Percentiles rank a stretch among this genome's conserved stretches.
Evolutionary conservation across 1,284 basidiomycete species (phyloP).

Genomic region (Moesziomyces parantarcticus): DNA sequence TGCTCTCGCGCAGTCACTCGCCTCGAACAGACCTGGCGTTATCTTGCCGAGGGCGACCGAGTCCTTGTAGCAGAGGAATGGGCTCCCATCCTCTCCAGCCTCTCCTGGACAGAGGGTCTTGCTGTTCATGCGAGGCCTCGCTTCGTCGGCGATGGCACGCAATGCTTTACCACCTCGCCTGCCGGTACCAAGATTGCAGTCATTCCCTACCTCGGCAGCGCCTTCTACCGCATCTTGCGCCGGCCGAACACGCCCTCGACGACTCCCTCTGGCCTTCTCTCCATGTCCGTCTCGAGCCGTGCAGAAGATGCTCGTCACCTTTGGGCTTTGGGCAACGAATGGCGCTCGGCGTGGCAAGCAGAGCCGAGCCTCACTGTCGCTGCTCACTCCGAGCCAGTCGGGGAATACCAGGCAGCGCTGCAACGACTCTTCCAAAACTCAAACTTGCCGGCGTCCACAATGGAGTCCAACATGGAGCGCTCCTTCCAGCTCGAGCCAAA

Average conservation of each 20-base stretch:
- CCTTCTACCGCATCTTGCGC: slow-evolving; percentile 25
- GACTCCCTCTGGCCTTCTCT: background rate
- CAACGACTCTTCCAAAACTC: slow-evolving; percentile 43
- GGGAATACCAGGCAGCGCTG: slow-evolving; percentile 45
- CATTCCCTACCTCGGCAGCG: slow-evolving; percentile 54
- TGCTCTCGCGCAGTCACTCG: slow-evolving; percentile 64
- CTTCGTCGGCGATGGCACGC: slow-evolving; percentile 25
- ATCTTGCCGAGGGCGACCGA: slow-evolving; percentile 54
- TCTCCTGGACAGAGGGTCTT: slow-evolving; percentile 62
- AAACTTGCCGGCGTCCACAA: slow-evolving; percentile 1
- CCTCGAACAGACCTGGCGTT: slow-evolving; percentile 62
- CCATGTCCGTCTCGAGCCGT: slow-evolving; percentile 12
- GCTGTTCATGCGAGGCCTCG: slow-evolving; percentile 26
- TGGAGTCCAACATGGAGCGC: slow-evolving; percentile 28
- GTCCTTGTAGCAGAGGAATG: slow-evolving; percentile 53
- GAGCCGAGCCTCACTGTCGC: slow-evolving; percentile 10
- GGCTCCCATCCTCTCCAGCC: slow-evolving; percentile 53
- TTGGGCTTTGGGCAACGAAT: slow-evolving; percentile 11
- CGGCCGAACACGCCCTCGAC: background rate
- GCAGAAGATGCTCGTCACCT: slow-evolving; percentile 23
- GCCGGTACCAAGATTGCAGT: slow-evolving; percentile 14
- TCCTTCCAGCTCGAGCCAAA: slow-evolving; percentile 56
- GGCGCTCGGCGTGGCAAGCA: slow-evolving; percentile 33
- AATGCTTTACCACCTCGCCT: slow-evolving; percentile 14
- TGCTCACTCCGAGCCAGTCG: slow-evolving; percentile 28